Base-by-base conservation (phyloP, 805 yeast species). In the Saccharomycopsis fibuligera region DNA sequence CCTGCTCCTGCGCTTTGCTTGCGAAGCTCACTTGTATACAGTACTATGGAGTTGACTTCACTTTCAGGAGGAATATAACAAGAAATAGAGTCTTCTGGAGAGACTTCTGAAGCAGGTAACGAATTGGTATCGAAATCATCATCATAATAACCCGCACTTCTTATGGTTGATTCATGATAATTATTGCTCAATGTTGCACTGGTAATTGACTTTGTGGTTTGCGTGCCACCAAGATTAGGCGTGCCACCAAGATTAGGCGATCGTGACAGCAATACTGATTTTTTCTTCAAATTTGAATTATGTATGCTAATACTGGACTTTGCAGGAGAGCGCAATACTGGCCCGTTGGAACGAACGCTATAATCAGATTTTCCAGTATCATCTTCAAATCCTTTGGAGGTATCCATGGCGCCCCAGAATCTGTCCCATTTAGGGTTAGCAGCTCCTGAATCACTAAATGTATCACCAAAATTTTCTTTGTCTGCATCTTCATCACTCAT, bases 401-500 rank as follows among this genome's bases (percentile, higher is more conserved):
- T 27, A 19, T 24, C 36, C 53, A 63, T 52, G 2, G 61, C 57
- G 45, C 44, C 63, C 70, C 66, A 66, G 50, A 58, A 62, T 45
- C 51, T 58, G 44, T 56, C 66, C 69, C 61, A 66, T 5, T 57
- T 47, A 6, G 57, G 64, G 22, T 54, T 54, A 45, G 45, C 49
- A 16, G 45, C 60, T 33, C 60, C 63, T 2, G 55, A 54, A 14
- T 39, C 41, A 1, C 59, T 47, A 41, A 57, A 37, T 44, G 29
- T 31, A 58, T 61, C n/a, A 19, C 54, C 58, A 41, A 57, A 37
- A 1, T 58, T 58, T 3, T 52, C 54, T 9, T 48, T 50, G 27
- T 45, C 45, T 40, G 16, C 10, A 3, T 29, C 44, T 14, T 38
- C 44, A 17, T 22, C 29, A 48, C 54, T 45, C 56, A 57, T 2